A percentile compares a stretch with the other conserved stretches of the same genome.
phyloP scores from a whole-genome alignment of 495 filamentous ascomycete genomes.

The Hyaloscypha finlandica region DNA sequence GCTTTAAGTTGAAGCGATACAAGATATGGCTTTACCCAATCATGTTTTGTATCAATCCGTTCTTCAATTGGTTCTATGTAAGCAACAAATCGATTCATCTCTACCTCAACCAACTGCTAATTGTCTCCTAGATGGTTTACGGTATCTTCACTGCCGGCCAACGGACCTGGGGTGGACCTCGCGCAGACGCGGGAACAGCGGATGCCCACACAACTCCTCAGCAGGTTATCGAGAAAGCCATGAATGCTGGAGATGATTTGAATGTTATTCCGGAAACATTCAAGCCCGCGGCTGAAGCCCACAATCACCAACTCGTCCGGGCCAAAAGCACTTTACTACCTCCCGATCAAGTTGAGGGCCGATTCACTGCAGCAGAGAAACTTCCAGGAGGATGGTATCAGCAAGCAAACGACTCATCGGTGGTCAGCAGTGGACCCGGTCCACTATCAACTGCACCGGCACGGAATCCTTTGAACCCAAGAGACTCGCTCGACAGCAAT shows the following conservation, averaged over 20 bases:
- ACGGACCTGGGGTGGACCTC: conserved; percentile 93
- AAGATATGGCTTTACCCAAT: conserved; percentile 94
- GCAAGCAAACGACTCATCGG: conserved; percentile 63
- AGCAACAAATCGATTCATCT: not conserved
- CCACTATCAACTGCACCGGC: conserved; percentile 31
- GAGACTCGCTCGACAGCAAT: conserved; percentile 72
- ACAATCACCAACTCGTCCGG: conserved; percentile 37
- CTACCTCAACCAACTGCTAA: not conserved
- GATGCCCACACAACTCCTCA: conserved; percentile 77
- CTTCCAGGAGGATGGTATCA: conserved; percentile 63
- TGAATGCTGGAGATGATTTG: conserved; percentile 81
- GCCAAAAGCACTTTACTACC: conserved; percentile 57
- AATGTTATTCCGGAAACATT: conserved; percentile 92
- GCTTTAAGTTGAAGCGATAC: conserved; percentile 78
- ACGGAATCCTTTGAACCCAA: conserved; percentile 55
- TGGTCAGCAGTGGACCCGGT: conserved; percentile 44
- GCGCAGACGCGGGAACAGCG: conserved; percentile 87
- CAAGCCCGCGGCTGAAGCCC: conserved; percentile 65
- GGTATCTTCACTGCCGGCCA: conserved; percentile 90
- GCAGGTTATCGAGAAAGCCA: conserved; percentile 80
- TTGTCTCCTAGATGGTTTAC: conserved; percentile 83
- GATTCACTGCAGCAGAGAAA: conserved; percentile 62
- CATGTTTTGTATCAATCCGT: conserved; percentile 95
- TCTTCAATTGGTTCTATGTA: conserved; percentile 80
- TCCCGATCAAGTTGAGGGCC: conserved; percentile 70